These are phyloP conservation scores for Arthroderma sp. DNA, from an alignment of 2,329 filamentous ascomycete genomes.

Conservation along the genomic window DNA sequence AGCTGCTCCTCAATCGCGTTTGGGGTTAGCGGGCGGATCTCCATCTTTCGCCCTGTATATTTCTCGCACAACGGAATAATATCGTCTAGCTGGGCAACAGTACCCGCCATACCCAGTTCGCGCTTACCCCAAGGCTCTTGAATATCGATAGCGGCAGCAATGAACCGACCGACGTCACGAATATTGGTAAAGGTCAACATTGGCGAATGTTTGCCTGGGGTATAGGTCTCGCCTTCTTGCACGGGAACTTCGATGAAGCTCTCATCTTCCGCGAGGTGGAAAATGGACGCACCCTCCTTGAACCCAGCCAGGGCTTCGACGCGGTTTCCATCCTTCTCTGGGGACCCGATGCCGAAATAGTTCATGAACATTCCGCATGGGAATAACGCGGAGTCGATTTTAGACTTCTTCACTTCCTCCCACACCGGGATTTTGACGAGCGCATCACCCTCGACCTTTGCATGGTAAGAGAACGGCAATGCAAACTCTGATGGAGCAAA, in stretches of 20 bases:
- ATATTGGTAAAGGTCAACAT: constrained; percentile 20
- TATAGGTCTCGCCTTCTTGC: constrained; percentile 9
- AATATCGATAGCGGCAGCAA: constrained; percentile 20
- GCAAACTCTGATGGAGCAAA: constrained; percentile 36
- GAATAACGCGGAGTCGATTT: constrained; percentile 21
- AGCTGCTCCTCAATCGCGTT: neutral
- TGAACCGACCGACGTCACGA: constrained; percentile 20
- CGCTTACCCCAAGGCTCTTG: constrained; percentile 15
- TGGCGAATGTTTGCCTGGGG: constrained; percentile 9
- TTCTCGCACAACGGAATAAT: constrained; percentile 15
- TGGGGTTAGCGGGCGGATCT: neutral
- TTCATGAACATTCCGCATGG: constrained; percentile 24
- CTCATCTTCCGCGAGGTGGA: constrained; percentile 11
- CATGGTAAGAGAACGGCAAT: constrained; percentile 9
- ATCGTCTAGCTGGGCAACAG: constrained; percentile 17
- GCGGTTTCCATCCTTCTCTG: neutral
- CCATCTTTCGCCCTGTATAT: constrained; percentile 8
- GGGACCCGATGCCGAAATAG: constrained; percentile 19
- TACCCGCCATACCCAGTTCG: constrained; percentile 22
- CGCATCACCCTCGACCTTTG: constrained; percentile 13
- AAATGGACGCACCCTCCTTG: constrained; percentile 6
- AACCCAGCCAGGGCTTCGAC: constrained; percentile 14
- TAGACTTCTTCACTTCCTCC: constrained; percentile 15
- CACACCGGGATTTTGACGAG: constrained; percentile 15
- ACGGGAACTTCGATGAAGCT: constrained; percentile 18